These are phyloP conservation scores for Penicillium nordicum DNA, from an alignment of 2,329 filamentous ascomycete species.

Conservation along the genomic window DNA sequence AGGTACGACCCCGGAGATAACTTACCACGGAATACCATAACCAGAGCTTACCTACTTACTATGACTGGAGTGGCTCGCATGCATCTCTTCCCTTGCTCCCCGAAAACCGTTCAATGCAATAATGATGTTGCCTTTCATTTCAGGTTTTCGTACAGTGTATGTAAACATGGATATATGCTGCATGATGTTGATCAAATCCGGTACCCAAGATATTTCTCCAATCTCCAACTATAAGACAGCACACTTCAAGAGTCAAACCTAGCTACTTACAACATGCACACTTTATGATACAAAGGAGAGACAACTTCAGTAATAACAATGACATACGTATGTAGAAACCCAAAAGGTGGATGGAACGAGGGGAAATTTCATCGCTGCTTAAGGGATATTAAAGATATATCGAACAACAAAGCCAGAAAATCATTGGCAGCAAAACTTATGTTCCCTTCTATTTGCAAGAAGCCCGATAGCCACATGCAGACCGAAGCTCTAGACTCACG, in stretches of 20 bases:
- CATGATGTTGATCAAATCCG: background rate
- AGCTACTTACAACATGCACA: background rate
- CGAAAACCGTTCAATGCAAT: background rate
- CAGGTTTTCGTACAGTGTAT: background rate
- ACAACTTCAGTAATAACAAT: constrained; percentile 23
- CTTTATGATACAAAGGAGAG: background rate
- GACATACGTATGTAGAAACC: constrained; percentile 13
- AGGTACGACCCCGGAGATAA: background rate
- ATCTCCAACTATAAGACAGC: too few species aligned
- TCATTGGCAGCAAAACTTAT: constrained; percentile 37
- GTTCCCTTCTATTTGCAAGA: constrained; percentile 39
- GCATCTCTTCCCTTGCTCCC: background rate
- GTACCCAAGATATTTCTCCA: background rate
- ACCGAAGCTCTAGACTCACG: constrained; percentile 22
- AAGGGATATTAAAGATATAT: constrained; percentile 43
- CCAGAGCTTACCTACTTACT: background rate
- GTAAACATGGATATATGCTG: background rate
- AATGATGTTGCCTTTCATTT: background rate
- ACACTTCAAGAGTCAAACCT: background rate
- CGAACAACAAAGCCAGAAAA: constrained; percentile 36
- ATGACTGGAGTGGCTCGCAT: background rate
- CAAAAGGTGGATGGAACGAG: constrained; percentile 28
- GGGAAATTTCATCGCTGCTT: constrained; percentile 39
- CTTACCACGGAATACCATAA: background rate
- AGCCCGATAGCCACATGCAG: constrained; percentile 26